Conservation (phyloP, 805 yeast species). For the Candida namnaoensis region DNA sequence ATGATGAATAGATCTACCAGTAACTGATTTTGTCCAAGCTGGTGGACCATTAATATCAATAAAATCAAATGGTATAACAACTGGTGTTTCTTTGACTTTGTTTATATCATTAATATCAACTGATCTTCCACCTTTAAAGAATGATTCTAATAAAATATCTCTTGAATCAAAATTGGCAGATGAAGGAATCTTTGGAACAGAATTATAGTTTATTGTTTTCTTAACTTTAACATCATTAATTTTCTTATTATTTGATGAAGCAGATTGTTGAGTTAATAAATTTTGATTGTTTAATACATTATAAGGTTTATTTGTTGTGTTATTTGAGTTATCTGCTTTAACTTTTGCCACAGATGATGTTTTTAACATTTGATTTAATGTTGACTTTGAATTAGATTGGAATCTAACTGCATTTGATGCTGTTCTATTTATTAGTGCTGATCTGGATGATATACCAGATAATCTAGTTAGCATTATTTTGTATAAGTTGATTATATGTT, state of each 20-base stretch:
- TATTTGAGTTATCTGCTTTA: background rate
- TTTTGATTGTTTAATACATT: constrained; percentile 19
- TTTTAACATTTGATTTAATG: background rate
- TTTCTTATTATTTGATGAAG: background rate
- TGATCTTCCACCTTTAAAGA: background rate
- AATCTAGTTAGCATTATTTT: too few species aligned
- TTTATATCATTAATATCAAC: background rate
- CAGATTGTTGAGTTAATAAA: constrained; percentile 1
- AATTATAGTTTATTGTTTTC: constrained; percentile 2
- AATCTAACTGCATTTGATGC: background rate
- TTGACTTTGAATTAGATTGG: background rate
- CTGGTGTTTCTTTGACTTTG: too few species aligned
- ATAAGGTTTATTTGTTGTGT: constrained; percentile 6
- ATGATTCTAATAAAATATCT: background rate
- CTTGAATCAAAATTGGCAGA: background rate
- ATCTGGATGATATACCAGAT: too few species aligned
- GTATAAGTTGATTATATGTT: too few species aligned
- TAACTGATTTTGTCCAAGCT: background rate
- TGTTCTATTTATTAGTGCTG: background rate
- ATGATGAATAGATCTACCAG: background rate
- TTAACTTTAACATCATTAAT: background rate
- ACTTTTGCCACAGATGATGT: background rate
- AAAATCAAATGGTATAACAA: too few species aligned
- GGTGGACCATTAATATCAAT: background rate
- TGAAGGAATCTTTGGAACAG: constrained; percentile 13